Evolutionary conservation across 2,329 filamentous ascomycete genomes (phyloP).

Genomic region (Alternaria dauci): DNA sequence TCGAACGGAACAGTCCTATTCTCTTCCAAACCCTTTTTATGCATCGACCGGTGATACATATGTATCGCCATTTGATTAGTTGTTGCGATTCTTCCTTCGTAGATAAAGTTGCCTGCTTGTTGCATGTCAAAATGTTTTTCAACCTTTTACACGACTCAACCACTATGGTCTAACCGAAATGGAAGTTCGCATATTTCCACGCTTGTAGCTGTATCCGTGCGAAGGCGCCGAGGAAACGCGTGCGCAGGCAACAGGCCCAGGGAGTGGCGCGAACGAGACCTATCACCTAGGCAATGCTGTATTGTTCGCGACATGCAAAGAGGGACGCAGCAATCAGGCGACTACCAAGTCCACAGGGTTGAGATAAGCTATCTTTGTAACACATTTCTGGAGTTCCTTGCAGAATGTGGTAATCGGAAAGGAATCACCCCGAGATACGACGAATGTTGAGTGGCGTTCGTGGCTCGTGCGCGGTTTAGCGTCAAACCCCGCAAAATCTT

Average conservation of each 20-base stretch:
- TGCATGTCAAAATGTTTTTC: not conserved
- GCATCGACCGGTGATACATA: not conserved
- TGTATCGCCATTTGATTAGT: not conserved
- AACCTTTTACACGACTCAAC: not conserved
- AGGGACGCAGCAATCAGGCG: not conserved
- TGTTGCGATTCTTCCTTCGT: not conserved
- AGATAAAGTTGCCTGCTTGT: not conserved
- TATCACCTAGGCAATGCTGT: not conserved
- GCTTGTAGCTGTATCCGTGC: not conserved
- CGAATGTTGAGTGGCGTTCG: not conserved
- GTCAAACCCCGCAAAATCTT: slow-evolving; percentile 10
- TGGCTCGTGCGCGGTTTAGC: not conserved
- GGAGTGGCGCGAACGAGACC: not conserved
- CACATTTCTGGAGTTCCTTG: not conserved
- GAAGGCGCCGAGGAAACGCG: not conserved
- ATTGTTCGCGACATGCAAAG: not conserved
- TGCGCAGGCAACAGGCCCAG: not conserved
- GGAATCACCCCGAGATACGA: slow-evolving; percentile 6
- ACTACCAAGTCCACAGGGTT: not conserved
- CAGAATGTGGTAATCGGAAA: not conserved
- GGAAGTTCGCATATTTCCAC: not conserved
- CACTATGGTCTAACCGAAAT: not conserved
- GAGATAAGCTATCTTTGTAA: not conserved
- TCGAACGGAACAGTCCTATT: not conserved
- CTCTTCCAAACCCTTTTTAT: not conserved